These are phyloP conservation scores for Hymenoscyphus linearis DNA, from an alignment of 2,329 filamentous ascomycete genomes.

Conservation along the genomic window DNA sequence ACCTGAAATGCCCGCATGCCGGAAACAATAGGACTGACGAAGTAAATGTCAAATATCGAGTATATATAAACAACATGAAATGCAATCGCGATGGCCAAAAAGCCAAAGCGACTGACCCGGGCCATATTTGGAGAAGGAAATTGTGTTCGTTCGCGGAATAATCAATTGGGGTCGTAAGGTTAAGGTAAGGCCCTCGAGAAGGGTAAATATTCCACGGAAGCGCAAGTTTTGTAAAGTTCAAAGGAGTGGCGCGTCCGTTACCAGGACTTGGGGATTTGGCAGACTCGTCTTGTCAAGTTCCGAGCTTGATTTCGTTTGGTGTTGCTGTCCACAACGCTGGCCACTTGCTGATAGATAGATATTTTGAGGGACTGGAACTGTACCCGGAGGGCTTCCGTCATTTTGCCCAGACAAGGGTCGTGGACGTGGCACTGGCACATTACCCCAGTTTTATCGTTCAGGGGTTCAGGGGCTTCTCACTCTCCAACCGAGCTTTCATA, in stretches of 20 bases:
- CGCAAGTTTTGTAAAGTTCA: background rate
- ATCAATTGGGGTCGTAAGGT: background rate
- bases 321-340: background rate
- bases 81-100: constrained; percentile 79
- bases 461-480: constrained; percentile 4
- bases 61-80: constrained; percentile 93
- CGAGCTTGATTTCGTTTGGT: background rate
- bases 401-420: constrained; percentile 13
- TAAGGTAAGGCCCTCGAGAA: background rate
- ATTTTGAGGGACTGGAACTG: background rate
- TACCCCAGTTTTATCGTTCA: constrained; percentile 9
- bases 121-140: constrained; percentile 41
- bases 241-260: constrained; percentile 31
- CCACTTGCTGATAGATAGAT: background rate
- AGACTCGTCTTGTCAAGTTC: constrained; percentile 13
- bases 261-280: constrained; percentile 19
- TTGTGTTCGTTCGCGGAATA: constrained; percentile 3
- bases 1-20: constrained; percentile 83
- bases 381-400: constrained; percentile 4
- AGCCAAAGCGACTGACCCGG: constrained; percentile 63
- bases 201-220: background rate
- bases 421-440: too few relatives aligned
- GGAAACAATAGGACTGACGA: constrained; percentile 93
- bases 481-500: background rate
- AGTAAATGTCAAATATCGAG: constrained; percentile 98